These are phyloP conservation scores for Arxiozyma heterogenica DNA, from an alignment of 1,139 yeast species.

Conservation along the genomic window DNA sequence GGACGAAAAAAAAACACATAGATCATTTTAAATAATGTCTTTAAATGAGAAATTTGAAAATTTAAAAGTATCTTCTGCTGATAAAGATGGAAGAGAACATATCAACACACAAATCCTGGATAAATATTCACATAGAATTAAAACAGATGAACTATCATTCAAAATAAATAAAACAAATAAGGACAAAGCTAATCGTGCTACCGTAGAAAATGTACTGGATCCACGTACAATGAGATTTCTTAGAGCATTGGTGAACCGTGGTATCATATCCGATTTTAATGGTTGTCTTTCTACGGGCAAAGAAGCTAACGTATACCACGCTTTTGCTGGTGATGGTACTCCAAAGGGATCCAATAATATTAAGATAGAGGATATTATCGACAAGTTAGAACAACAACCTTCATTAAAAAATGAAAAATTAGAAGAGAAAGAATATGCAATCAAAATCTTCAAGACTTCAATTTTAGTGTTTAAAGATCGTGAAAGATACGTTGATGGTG, in stretches of 20 bases:
- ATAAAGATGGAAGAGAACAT: slow-evolving; percentile 9
- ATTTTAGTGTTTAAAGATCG: slow-evolving; percentile 92
- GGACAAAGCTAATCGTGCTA: slow-evolving; percentile 89
- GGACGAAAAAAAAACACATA: background rate
- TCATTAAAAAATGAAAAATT: background rate
- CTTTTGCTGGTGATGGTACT: slow-evolving; percentile 54
- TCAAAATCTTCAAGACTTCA: slow-evolving; percentile 92
- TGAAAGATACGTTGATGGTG: slow-evolving; percentile 94
- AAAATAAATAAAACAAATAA: slow-evolving; percentile 51
- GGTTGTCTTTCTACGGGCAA: slow-evolving; percentile 97
- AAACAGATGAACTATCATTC: slow-evolving; percentile 45
- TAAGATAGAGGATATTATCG: slow-evolving; percentile 6
- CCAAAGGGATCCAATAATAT: slow-evolving; percentile 4
- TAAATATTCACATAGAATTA: slow-evolving; percentile 54
- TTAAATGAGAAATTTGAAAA: slow-evolving; percentile 18
- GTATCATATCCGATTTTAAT: slow-evolving; percentile 73
- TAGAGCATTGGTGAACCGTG: slow-evolving; percentile 71
- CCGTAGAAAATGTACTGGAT: slow-evolving; percentile 92
- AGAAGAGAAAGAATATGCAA: slow-evolving; percentile 56
- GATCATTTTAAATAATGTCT: slow-evolving; percentile 10
- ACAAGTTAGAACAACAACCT: slow-evolving; percentile 3
- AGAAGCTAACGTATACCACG: slow-evolving; percentile 97
- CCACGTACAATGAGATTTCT: slow-evolving; percentile 85
- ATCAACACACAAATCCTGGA: slow-evolving; percentile 52
- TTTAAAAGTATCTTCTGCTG: slow-evolving; percentile 9